Conservation (phyloP, 129 eudicot genomes). For the Lonicera japonica region DNA sequence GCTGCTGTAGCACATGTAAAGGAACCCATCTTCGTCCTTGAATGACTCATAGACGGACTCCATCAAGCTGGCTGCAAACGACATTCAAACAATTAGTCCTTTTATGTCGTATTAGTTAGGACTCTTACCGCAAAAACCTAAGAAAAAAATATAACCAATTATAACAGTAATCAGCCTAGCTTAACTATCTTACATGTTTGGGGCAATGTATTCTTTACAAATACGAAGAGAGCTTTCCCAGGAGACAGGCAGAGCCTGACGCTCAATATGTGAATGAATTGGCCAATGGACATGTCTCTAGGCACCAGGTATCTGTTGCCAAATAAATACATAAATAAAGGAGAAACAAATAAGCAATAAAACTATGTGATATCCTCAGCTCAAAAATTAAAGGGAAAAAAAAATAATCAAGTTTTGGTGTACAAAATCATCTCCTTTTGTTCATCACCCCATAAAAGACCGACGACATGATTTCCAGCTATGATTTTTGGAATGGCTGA, state of each 20-base stretch:
- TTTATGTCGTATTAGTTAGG: no score
- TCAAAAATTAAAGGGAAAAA: no score
- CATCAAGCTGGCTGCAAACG: constrained; percentile 71
- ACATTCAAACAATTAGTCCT: background rate
- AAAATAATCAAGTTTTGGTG: no score
- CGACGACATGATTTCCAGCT: no score
- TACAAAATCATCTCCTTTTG: no score
- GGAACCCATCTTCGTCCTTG: constrained; percentile 84
- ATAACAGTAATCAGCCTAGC: background rate
- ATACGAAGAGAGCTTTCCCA: constrained; percentile 84
- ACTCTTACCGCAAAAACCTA: background rate
- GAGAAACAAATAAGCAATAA: background rate
- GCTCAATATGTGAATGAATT: constrained; percentile 70
- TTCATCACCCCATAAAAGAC: no score
- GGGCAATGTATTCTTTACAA: constrained; percentile 78
- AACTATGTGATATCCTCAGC: no score
- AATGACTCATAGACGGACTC: constrained; percentile 67
- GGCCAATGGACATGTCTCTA: constrained; percentile 85
- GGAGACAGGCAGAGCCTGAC: constrained; percentile 70
- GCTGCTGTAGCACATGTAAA: constrained; percentile 77
- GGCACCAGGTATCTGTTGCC: constrained; percentile 72
- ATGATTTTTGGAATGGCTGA: no score
- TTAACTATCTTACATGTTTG: constrained; percentile 52
- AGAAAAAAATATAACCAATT: background rate
- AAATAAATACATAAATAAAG: no score